These are phyloP conservation scores for Aspergillus novofumigatus DNA, from an alignment of 2,329 filamentous ascomycete genomes.

Conservation along the genomic window DNA sequence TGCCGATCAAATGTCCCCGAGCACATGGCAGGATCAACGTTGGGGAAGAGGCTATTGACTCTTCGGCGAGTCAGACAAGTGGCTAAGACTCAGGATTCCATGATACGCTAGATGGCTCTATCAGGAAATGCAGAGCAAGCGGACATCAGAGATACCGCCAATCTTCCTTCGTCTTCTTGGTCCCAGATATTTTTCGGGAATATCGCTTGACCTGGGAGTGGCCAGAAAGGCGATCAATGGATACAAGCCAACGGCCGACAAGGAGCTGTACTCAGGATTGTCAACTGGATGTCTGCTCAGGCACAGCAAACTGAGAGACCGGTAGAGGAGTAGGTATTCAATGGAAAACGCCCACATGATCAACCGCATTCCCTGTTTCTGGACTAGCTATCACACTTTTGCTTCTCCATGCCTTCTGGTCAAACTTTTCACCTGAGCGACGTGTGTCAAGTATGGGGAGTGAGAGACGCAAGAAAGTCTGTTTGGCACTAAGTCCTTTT, in stretches of 20 bases:
- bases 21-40: neutral
- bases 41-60: slow-evolving; percentile 1
- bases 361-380: neutral
- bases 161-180: neutral
- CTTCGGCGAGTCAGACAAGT: neutral
- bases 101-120: neutral
- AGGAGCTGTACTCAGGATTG: neutral
- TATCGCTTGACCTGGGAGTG: neutral
- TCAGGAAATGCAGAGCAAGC: neutral
- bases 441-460: neutral
- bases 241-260: neutral
- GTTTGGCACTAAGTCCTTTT: neutral
- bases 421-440: neutral
- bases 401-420: neutral
- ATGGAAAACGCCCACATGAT: neutral
- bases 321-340: neutral
- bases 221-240: neutral
- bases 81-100: neutral
- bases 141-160: neutral
- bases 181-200: neutral
- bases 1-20: neutral
- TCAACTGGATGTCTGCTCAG: neutral
- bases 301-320: neutral
- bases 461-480: neutral
- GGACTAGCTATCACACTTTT: neutral